A percentile compares a stretch with the other conserved stretches of the same genome.
Conservation (phyloP, 768 basidiomycete genomes). For the Zangia roseola region DNA sequence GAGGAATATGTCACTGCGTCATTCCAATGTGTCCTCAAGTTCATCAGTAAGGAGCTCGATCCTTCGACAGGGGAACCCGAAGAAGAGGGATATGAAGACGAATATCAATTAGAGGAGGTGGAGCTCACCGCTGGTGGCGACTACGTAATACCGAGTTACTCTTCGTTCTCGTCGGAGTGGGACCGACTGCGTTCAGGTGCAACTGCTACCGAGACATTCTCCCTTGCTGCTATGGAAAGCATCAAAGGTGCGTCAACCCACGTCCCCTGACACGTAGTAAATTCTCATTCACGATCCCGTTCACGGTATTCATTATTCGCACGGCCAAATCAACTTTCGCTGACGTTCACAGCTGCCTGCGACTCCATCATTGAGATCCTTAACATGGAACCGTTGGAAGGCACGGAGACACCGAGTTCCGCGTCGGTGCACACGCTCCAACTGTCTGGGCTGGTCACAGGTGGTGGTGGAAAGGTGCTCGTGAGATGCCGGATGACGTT, state of each 20-base stretch:
- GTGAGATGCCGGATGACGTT: conserved; percentile 96
- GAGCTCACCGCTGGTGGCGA: conserved; percentile 91
- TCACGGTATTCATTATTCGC: conserved; percentile 15
- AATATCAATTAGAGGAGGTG: conserved; percentile 95
- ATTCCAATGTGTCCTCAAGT: conserved; percentile 90
- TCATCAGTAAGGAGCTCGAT: conserved; percentile 96
- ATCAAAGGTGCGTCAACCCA: conserved; percentile 71
- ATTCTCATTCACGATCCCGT: conserved; percentile 19
- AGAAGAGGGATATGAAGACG: conserved; percentile 98
- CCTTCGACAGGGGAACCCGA: conserved; percentile 94
- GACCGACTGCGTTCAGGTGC: conserved; percentile 81
- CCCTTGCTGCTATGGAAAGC: conserved; percentile 87
- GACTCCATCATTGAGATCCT: conserved; percentile 95
- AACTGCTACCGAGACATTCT: conserved; percentile 88
- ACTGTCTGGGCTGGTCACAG: conserved; percentile 84
- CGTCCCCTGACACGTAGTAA: conserved; percentile 5
- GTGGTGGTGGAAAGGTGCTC: conserved; percentile 95
- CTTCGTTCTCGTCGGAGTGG: conserved; percentile 93
- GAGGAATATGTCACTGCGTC: conserved; percentile 77
- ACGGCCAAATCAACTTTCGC: conserved; percentile 7
- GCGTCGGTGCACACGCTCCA: conserved; percentile 92
- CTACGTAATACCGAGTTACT: conserved; percentile 95
- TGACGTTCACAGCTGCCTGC: conserved; percentile 70
- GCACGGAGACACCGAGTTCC: conserved; percentile 78
- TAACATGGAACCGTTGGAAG: conserved; percentile 95